These are phyloP conservation scores for Stagonosporopsis chrysanthemi DNA, from an alignment of 2,329 filamentous ascomycete species.

Conservation along the genomic window DNA sequence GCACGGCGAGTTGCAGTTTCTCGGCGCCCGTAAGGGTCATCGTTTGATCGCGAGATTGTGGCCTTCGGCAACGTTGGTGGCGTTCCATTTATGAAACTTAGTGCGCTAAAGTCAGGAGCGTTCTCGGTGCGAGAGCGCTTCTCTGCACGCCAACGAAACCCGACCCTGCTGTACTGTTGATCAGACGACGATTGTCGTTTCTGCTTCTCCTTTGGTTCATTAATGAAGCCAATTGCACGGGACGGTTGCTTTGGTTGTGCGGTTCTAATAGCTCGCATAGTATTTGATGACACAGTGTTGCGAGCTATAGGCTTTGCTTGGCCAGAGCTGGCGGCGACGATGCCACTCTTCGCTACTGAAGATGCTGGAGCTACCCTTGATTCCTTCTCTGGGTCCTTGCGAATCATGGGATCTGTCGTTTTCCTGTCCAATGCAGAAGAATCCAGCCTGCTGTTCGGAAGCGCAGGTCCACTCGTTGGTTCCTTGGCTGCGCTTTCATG, in stretches of 20 bases:
- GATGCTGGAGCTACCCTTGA: not conserved
- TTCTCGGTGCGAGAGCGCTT: slow-evolving; percentile 33
- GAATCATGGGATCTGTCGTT: not conserved
- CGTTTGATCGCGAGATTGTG: not conserved
- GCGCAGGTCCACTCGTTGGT: not conserved
- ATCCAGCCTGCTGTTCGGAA: not conserved
- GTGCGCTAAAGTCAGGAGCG: slow-evolving; percentile 32
- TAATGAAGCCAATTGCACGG: slow-evolving; percentile 36
- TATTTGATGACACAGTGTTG: not conserved
- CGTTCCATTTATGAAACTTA: slow-evolving; percentile 37
- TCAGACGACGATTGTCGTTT: slow-evolving; percentile 24
- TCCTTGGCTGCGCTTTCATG: not conserved
- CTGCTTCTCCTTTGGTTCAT: slow-evolving; percentile 25
- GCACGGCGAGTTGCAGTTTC: slow-evolving; percentile 27
- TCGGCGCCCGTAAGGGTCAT: slow-evolving; percentile 36
- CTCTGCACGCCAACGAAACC: slow-evolving; percentile 28
- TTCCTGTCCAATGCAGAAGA: not conserved
- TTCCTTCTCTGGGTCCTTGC: not conserved
- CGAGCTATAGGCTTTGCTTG: not conserved
- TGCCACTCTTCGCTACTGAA: not conserved
- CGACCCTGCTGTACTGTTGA: slow-evolving; percentile 28
- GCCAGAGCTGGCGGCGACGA: not conserved
- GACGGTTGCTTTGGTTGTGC: slow-evolving; percentile 7
- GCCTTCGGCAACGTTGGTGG: slow-evolving; percentile 15
- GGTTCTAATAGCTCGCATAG: slow-evolving; percentile 2